A percentile compares a stretch with the other conserved stretches of the same genome.
Evolutionary conservation across 306 rosid genomes (phyloP).

Genomic region (Sicyos edulis): DNA sequence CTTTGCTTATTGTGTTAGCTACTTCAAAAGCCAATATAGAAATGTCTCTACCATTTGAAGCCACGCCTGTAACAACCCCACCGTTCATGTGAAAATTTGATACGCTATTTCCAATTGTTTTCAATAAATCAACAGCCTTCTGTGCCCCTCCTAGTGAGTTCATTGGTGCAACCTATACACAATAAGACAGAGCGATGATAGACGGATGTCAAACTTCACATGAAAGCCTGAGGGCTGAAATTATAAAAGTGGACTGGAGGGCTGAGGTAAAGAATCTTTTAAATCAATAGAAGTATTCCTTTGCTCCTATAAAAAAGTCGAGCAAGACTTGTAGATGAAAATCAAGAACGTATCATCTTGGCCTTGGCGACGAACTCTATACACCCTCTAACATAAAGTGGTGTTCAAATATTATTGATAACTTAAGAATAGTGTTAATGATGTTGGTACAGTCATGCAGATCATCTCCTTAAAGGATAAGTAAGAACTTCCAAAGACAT

Average conservation of each 20-base stretch:
- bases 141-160: conserved; percentile 47
- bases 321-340: neutral
- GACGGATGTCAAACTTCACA: neutral
- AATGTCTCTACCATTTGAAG: conserved; percentile 52
- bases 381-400: neutral
- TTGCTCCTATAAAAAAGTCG: neutral
- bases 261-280: neutral
- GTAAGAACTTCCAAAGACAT: neutral
- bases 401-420: neutral
- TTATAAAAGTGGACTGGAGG: neutral
- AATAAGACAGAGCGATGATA: conserved; percentile 23
- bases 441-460: neutral
- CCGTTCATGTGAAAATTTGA: conserved; percentile 43
- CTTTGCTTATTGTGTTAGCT: conserved; percentile 83
- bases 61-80: conserved; percentile 46
- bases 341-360: neutral
- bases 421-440: neutral
- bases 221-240: neutral
- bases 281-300: neutral
- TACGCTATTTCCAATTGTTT: conserved; percentile 69
- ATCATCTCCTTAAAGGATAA: neutral
- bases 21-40: conserved; percentile 92
- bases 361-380: neutral
- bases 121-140: conserved; percentile 73
- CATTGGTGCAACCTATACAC: conserved; percentile 38